A percentile compares a stretch with the other conserved stretches of the same genome.
Evolutionary conservation across 352 stramenopile genomes (phyloP).

Genomic region (Pythium aristosporum): DNA sequence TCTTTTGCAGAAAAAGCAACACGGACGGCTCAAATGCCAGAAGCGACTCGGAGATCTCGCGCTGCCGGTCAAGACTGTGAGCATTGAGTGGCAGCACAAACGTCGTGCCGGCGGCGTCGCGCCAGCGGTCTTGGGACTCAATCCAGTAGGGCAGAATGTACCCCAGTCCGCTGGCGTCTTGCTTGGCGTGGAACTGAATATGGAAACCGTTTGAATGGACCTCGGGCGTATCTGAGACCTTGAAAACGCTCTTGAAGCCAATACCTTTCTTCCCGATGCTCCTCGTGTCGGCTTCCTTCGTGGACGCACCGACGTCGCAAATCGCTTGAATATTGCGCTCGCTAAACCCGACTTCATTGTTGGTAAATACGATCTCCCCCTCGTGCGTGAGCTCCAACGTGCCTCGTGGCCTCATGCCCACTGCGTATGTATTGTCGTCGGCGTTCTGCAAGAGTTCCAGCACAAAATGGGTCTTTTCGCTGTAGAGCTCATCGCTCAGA

Average conservation of each 20-base stretch:
- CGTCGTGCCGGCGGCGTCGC: slow-evolving; percentile 47
- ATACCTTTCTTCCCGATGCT: slow-evolving; percentile 92
- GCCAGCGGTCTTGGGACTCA: slow-evolving; percentile 42
- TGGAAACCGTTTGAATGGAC: slow-evolving; percentile 90
- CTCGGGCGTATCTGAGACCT: slow-evolving; percentile 76
- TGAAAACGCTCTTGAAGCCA: slow-evolving; percentile 92
- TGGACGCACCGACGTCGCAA: slow-evolving; percentile 86
- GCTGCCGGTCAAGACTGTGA: slow-evolving; percentile 36
- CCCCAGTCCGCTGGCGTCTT: slow-evolving; percentile 46
- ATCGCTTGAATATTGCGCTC: slow-evolving; percentile 76
- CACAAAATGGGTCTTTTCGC: slow-evolving; percentile 86
- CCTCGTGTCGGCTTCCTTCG: slow-evolving; percentile 43
- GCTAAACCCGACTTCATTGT: slow-evolving; percentile 86
- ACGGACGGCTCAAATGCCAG: slow-evolving; percentile 74
- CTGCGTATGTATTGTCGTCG: slow-evolving; percentile 77
- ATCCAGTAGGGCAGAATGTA: slow-evolving; percentile 87
- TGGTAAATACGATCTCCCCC: slow-evolving; percentile 71
- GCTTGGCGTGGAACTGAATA: slow-evolving; percentile 74
- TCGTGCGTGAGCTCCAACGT: slow-evolving; percentile 57
- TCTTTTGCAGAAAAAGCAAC: slow-evolving; percentile 75
- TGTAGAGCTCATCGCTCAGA: slow-evolving; percentile 85
- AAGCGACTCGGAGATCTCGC: slow-evolving; percentile 65
- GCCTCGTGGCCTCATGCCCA: slow-evolving; percentile 39
- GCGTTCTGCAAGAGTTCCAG: slow-evolving; percentile 88
- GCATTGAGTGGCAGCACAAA: slow-evolving; percentile 78